Conservation (phyloP, 257 asterid genomes). For the Solanum sejunctum region DNA sequence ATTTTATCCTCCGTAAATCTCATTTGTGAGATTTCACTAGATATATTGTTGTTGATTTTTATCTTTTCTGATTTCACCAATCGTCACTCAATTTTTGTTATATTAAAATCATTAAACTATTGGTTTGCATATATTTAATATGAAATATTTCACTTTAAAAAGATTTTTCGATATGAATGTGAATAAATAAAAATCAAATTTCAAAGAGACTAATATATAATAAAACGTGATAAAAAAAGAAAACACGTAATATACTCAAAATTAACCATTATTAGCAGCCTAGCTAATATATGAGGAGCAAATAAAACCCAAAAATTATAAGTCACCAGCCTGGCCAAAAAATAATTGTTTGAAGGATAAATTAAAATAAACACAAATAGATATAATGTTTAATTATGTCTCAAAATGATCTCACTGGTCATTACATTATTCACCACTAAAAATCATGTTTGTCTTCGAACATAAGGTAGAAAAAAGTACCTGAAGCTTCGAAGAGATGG, state of each 20-base stretch:
- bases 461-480: too few relatives aligned
- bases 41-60: too few relatives aligned
- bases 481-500: too few relatives aligned
- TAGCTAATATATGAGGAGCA: not conserved
- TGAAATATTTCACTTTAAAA: not conserved
- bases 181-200: not conserved
- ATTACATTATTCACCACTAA: too few relatives aligned
- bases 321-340: not conserved
- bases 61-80: too few relatives aligned
- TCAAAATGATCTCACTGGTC: too few relatives aligned
- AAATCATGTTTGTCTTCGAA: too few relatives aligned
- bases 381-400: not conserved
- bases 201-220: not conserved
- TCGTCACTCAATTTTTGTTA: too few relatives aligned
- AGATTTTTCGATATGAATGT: accelerated
- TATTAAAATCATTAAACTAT: too few relatives aligned
- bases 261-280: not conserved
- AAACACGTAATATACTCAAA: not conserved
- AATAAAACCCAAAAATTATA: not conserved
- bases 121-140: not conserved
- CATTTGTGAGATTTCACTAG: too few relatives aligned
- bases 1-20: too few relatives aligned
- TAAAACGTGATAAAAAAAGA: not conserved
- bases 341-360: not conserved
- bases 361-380: not conserved